A percentile compares a stretch with the other conserved stretches of the same genome.
Evolutionary conservation across 345 rosid species (phyloP).

Genomic region (Populus pruinosa): DNA sequence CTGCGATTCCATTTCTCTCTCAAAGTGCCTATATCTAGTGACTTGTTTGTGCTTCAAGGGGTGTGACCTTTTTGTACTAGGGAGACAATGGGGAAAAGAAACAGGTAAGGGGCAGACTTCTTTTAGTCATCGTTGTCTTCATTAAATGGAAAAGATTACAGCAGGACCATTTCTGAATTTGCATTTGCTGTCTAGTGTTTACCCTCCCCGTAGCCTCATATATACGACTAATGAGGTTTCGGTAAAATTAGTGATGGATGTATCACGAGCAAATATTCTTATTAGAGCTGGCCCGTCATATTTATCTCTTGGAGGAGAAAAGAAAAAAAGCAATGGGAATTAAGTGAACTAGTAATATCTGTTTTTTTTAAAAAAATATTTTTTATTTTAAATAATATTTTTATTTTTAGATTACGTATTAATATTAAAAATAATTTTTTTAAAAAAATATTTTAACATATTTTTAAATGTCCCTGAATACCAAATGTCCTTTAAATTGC

Average conservation of each 20-base stretch:
- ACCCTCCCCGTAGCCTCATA: background rate
- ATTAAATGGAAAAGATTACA: background rate
- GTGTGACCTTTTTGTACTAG: background rate
- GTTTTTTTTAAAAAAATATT: too few relatives aligned
- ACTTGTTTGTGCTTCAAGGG: background rate
- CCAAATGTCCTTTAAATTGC: background rate
- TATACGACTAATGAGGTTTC: background rate
- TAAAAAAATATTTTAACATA: too few relatives aligned
- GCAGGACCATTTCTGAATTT: background rate
- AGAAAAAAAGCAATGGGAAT: background rate
- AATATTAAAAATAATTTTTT: too few relatives aligned
- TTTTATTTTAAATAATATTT: too few relatives aligned
- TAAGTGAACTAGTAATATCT: background rate
- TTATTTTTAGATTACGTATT: too few relatives aligned
- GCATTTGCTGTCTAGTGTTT: background rate
- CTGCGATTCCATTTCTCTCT: slow-evolving; percentile 24
- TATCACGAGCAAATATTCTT: background rate
- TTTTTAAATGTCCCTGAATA: too few relatives aligned
- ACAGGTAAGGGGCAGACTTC: background rate
- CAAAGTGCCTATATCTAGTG: background rate
- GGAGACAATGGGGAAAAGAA: background rate
- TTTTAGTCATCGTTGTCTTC: background rate
- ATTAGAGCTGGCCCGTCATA: background rate
- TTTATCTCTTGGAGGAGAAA: background rate
- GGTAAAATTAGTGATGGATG: background rate